phyloP scores from a whole-genome alignment of 106 monocot genomes.

The Chionographis japonica region DNA sequence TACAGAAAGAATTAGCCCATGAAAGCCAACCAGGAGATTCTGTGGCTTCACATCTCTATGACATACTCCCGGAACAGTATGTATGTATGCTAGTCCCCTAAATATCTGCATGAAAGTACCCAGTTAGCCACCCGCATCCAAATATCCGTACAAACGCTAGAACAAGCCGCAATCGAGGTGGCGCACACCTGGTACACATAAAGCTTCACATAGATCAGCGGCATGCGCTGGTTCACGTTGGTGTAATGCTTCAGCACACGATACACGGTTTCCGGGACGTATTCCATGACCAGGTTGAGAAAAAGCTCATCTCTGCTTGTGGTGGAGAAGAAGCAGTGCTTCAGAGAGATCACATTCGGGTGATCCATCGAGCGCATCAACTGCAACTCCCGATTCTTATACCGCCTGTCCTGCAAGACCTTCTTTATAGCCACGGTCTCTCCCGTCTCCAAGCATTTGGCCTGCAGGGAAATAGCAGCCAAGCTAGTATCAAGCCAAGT shows the following conservation, averaged over 20 bases:
- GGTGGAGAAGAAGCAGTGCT: slow-evolving; percentile 89
- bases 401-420: slow-evolving; percentile 70
- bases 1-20: background rate
- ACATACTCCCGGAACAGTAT: slow-evolving; percentile 75
- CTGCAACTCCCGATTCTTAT: slow-evolving; percentile 84
- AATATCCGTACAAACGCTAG: background rate
- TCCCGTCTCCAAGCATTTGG: slow-evolving; percentile 89
- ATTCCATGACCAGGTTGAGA: slow-evolving; percentile 87
- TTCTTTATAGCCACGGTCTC: slow-evolving; percentile 85
- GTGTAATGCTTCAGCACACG: slow-evolving; percentile 71
- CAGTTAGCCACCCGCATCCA: background rate
- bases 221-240: slow-evolving; percentile 74
- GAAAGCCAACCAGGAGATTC: slow-evolving; percentile 73
- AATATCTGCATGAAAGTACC: slow-evolving; percentile 53
- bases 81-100: slow-evolving; percentile 86
- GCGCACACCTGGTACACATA: slow-evolving; percentile 64
- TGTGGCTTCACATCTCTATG: slow-evolving; percentile 95
- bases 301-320: slow-evolving; percentile 77
- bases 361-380: slow-evolving; percentile 81
- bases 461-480: slow-evolving; percentile 28
- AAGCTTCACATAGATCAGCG: slow-evolving; percentile 78
- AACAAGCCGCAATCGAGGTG: background rate
- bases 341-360: slow-evolving; percentile 66
- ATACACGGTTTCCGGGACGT: slow-evolving; percentile 73
- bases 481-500: background rate